A percentile compares a stretch with the other conserved stretches of the same genome.
Evolutionary conservation across 345 rosid genomes (phyloP).

Genomic region (Eucalyptus regnans): DNA sequence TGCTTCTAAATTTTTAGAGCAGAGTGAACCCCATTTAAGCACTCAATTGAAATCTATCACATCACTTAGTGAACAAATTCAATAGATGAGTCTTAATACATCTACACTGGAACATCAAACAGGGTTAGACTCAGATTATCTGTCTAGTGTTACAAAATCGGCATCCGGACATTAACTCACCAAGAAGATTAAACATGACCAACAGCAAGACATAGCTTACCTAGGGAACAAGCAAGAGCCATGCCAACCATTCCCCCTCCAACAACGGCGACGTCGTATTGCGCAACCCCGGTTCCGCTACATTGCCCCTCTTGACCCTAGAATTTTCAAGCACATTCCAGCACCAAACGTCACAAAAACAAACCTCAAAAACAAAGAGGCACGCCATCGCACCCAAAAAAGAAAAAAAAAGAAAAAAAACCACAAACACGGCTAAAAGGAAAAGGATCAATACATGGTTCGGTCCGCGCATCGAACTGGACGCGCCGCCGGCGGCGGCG

Average conservation of each 20-base stretch:
- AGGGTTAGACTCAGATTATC: neutral
- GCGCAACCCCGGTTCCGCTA: neutral
- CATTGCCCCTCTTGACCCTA: slow-evolving; percentile 9
- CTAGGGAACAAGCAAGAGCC: slow-evolving; percentile 89
- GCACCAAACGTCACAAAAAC: neutral
- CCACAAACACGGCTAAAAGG: neutral
- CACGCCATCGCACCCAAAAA: neutral
- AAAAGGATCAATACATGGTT: neutral
- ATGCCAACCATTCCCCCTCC: slow-evolving; percentile 99
- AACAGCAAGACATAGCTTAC: slow-evolving; percentile 12
- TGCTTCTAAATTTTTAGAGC: neutral
- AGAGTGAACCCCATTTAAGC: neutral
- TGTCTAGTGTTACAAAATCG: neutral
- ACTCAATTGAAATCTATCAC: neutral
- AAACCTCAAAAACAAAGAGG: neutral
- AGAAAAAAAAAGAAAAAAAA: neutral
- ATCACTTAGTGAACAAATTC: neutral
- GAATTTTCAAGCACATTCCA: neutral
- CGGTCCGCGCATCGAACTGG: neutral
- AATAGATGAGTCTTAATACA: neutral
- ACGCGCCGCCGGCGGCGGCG: neutral
- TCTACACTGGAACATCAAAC: neutral
- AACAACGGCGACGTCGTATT: slow-evolving; percentile 69
- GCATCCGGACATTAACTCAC: neutral
- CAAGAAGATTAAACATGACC: neutral